These are phyloP conservation scores for Pyrenochaeta sp. DNA, from an alignment of 2,329 filamentous ascomycete species.

Conservation along the genomic window DNA sequence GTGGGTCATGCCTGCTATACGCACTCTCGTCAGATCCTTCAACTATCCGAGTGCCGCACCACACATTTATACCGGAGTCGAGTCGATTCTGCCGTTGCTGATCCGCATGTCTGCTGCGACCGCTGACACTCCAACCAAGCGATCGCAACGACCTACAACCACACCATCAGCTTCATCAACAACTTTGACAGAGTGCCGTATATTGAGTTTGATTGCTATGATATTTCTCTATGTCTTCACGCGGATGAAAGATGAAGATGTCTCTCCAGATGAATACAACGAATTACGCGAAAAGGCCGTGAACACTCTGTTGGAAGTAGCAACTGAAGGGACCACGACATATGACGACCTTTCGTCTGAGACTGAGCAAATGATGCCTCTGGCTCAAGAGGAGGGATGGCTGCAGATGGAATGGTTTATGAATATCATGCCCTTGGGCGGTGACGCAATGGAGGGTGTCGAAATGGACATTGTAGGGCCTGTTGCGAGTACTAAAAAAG, in stretches of 20 bases:
- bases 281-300: constrained; percentile 54
- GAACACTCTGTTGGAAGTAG: constrained; percentile 58
- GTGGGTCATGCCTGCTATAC: constrained; percentile 75
- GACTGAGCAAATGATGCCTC: constrained; percentile 41
- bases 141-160: constrained; percentile 53
- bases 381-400: constrained; percentile 49
- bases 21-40: constrained; percentile 69
- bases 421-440: constrained; percentile 55
- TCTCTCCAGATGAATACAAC: constrained; percentile 40
- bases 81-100: constrained; percentile 57
- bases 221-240: constrained; percentile 68
- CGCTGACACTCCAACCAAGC: constrained; percentile 53
- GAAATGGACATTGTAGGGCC: constrained; percentile 17
- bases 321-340: constrained; percentile 57
- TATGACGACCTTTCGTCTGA: constrained; percentile 53
- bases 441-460: constrained; percentile 37
- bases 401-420: constrained; percentile 64
- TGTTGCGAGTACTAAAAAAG: constrained; percentile 47
- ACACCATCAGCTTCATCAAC: constrained; percentile 5
- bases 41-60: constrained; percentile 69
- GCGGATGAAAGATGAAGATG: constrained; percentile 46
- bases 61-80: constrained; percentile 77
- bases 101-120: constrained; percentile 36
- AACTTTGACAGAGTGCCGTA: constrained; percentile 26
- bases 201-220: constrained; percentile 62